Evolutionary conservation across 2,329 filamentous ascomycete genomes (phyloP), one percentile per base, ranked within the genome.

Genomic region (Tolypocladium tropicale): DNA sequence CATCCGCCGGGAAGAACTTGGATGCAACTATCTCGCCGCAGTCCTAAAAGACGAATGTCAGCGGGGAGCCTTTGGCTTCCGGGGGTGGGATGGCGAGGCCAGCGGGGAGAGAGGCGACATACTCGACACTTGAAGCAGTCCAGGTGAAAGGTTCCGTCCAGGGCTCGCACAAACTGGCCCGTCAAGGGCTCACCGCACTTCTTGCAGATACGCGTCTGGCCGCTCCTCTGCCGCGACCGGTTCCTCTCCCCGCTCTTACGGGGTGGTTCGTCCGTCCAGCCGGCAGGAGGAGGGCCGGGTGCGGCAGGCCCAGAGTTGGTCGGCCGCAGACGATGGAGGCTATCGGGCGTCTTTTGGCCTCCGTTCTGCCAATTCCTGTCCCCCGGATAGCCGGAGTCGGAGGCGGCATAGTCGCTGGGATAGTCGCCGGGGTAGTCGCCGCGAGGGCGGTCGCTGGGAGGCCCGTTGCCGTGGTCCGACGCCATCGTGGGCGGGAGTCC

Each of bases 121-220:
- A 96, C 93, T 75, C 90, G 84, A 73, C 94, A 99, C 70, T 90
- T 95, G 75, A 99, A 99, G 78, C 94, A 99, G 72, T 99, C 93
- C 62, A 99, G 76, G 76, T 99, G 94, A 71, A 90, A 99, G 54
- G 93, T 97, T 57, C 91, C 92, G 55, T 92, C 90, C 55, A 99
- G 75, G 50, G 94, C 94, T 65, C 94, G 84, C 61, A 99, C 94
- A 70, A 97, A 99, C 73, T 99, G 94, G 48, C 94, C 94, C 1
- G 90, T 95, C 70, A 99, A 78, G 55, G 86, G 80, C 70, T 93
- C 88, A 61, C 85, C 85, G 68, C 94, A 99, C 72, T 96, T 96
- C 66, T 90, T 92, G 74, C 89, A 93, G 41, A 82, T 76, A 62
- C 88, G 82, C 58, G 81, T 69, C 62, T 82, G 79, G 41, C 83